phyloP scores from a whole-genome alignment of 192 early-diverging fungal species.

The Umbelopsis isabellina region DNA sequence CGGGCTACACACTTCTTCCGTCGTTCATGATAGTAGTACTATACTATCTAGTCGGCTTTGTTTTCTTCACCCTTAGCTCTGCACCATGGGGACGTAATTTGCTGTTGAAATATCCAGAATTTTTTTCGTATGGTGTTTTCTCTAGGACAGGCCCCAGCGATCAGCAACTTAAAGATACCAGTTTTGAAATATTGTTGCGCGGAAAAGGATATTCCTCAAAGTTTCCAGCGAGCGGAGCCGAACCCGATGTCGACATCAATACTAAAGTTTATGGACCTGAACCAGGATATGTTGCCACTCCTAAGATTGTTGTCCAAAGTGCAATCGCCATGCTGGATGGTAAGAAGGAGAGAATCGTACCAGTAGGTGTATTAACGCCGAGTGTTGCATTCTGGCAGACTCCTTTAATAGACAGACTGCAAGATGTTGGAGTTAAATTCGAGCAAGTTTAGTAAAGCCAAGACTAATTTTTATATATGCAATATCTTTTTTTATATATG shows the following conservation, averaged over 20 bases:
- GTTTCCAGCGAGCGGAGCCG: background rate
- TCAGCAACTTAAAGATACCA: constrained; percentile 56
- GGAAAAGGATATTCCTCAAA: constrained; percentile 56
- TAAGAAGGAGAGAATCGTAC: constrained; percentile 39
- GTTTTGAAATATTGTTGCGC: constrained; percentile 57
- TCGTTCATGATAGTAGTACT: constrained; percentile 33
- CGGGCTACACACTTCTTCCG: constrained; percentile 60
- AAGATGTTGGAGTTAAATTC: constrained; percentile 54
- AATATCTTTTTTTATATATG: background rate
- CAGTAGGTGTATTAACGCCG: constrained; percentile 55
- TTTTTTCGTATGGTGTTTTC: constrained; percentile 64
- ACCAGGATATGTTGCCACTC: constrained; percentile 67
- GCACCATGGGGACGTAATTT: constrained; percentile 57
- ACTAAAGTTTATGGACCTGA: constrained; percentile 66
- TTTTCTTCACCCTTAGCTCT: constrained; percentile 54
- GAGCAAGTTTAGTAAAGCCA: constrained; percentile 22
- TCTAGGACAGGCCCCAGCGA: constrained; percentile 55
- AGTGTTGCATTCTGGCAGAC: constrained; percentile 58
- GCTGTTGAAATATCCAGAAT: constrained; percentile 58
- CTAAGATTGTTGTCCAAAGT: constrained; percentile 56
- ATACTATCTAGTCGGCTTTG: constrained; percentile 18
- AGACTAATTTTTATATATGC: background rate
- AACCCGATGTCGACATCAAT: constrained; percentile 52
- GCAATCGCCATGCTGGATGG: constrained; percentile 55
- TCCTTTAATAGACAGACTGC: constrained; percentile 46